phyloP scores from a whole-genome alignment of 2,329 filamentous ascomycete species.

The Cladosporium austrohemisphaericum region DNA sequence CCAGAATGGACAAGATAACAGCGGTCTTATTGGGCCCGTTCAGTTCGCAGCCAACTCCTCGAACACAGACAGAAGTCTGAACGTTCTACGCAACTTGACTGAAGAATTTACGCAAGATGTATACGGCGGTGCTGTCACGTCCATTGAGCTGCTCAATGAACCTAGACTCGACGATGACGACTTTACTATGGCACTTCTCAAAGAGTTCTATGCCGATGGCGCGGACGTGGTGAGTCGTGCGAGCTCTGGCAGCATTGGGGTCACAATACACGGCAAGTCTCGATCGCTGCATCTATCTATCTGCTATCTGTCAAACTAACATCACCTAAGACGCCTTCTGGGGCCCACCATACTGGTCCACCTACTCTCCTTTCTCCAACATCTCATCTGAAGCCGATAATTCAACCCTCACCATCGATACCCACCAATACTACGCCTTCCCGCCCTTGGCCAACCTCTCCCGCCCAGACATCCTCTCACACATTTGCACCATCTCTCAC shows the following conservation, averaged over 20 bases:
- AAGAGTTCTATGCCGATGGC: constrained; percentile 6
- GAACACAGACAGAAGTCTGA: constrained; percentile 22
- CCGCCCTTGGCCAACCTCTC: constrained; percentile 21
- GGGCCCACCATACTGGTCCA: constrained; percentile 23
- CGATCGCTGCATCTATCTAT: not conserved
- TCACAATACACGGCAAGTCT: constrained; percentile 21
- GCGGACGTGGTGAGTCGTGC: constrained; percentile 5
- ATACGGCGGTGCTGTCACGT: constrained; percentile 54
- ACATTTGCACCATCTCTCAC: constrained; percentile 20
- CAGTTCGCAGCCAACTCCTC: constrained; percentile 20
- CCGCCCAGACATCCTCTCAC: constrained; percentile 17
- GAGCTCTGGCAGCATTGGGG: constrained; percentile 20
- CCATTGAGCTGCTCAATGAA: constrained; percentile 57
- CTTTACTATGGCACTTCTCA: constrained; percentile 9
- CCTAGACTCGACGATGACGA: constrained; percentile 32
- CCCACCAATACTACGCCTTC: constrained; percentile 29
- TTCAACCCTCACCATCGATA: constrained; percentile 21
- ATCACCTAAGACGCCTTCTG: constrained; percentile 21
- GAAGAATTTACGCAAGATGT: constrained; percentile 43
- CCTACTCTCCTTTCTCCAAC: constrained; percentile 20
- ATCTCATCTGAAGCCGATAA: constrained; percentile 7
- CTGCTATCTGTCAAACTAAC: constrained; percentile 1
- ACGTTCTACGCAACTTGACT: constrained; percentile 25
- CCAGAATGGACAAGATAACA: constrained; percentile 63
- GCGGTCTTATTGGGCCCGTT: constrained; percentile 38